Conservation (phyloP, 805 yeast species). For the Candida silvatica region DNA sequence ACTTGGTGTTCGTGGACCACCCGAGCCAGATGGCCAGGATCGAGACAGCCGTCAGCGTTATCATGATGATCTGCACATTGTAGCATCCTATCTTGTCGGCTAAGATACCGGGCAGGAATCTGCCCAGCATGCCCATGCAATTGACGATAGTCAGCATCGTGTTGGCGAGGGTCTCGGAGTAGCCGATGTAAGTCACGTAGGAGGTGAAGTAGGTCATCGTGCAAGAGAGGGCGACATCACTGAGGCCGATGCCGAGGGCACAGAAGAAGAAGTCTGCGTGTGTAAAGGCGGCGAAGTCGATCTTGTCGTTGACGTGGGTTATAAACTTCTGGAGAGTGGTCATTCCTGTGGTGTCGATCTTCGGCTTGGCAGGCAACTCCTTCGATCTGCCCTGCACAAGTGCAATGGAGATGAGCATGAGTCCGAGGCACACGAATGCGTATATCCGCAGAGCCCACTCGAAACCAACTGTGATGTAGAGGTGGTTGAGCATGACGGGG, state of each 20-base stretch:
- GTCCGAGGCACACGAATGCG: slow-evolving; percentile 32
- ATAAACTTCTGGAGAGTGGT: slow-evolving; percentile 2
- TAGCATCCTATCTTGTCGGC: slow-evolving; percentile 35
- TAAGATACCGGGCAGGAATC: slow-evolving; percentile 30
- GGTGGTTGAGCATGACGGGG: slow-evolving; percentile 37
- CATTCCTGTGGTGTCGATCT: slow-evolving; percentile 2
- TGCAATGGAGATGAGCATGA: slow-evolving; percentile 34
- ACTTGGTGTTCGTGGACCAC: slow-evolving; percentile 18
- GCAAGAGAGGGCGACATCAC: slow-evolving; percentile 40
- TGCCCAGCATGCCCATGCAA: slow-evolving; percentile 28
- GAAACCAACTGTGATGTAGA: slow-evolving; percentile 39
- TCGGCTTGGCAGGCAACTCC: slow-evolving; percentile 13
- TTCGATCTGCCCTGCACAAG: slow-evolving; percentile 32
- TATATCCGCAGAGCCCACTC: slow-evolving; percentile 46
- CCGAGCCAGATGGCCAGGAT: slow-evolving; percentile 36
- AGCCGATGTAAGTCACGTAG: slow-evolving; percentile 33
- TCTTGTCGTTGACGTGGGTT: slow-evolving; percentile 19
- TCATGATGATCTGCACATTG: slow-evolving; percentile 33
- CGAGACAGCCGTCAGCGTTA: slow-evolving; percentile 25
- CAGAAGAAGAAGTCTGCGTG: slow-evolving; percentile 29
- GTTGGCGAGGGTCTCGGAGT: slow-evolving; percentile 28
- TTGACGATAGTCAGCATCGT: slow-evolving; percentile 31
- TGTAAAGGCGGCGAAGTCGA: slow-evolving; percentile 31
- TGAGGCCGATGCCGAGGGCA: slow-evolving; percentile 32
- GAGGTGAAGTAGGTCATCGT: slow-evolving; percentile 45